Evolutionary conservation across 805 yeast genomes (phyloP).

Genomic region (Wickerhamomyces ciferrii): DNA sequence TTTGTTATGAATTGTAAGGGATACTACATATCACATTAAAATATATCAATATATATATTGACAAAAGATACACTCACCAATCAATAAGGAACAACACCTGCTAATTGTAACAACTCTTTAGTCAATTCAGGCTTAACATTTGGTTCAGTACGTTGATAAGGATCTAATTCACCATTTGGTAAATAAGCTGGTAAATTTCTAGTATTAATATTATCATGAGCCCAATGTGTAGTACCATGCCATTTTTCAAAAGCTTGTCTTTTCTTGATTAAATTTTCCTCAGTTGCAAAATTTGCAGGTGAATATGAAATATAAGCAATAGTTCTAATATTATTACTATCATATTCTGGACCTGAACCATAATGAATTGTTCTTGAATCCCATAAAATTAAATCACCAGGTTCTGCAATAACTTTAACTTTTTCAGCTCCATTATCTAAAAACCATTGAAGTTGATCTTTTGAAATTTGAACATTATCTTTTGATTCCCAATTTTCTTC

Average conservation of each 20-base stretch:
- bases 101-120: conserved; percentile 22
- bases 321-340: conserved; percentile 22
- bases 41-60: not conserved
- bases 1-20: too few relatives aligned
- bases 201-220: conserved; percentile 22
- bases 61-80: not conserved
- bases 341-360: conserved; percentile 23
- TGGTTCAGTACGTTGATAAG: conserved; percentile 21
- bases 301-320: conserved; percentile 25
- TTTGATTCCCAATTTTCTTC: conserved; percentile 17
- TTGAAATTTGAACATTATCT: conserved; percentile 16
- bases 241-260: conserved; percentile 19
- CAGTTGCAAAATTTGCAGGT: conserved; percentile 28
- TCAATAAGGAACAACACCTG: conserved; percentile 15
- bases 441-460: conserved; percentile 23
- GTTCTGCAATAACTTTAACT: conserved; percentile 24
- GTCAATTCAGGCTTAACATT: conserved; percentile 18
- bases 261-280: conserved; percentile 18
- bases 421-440: conserved; percentile 22
- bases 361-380: conserved; percentile 28
- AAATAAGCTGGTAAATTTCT: conserved; percentile 10
- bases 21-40: not conserved
- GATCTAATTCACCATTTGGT: conserved; percentile 19
- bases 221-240: conserved; percentile 28
- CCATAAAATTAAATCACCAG: conserved; percentile 31